These are phyloP conservation scores for Ogataea nonfermentans DNA, from an alignment of 805 yeast genomes.

Conservation along the genomic window DNA sequence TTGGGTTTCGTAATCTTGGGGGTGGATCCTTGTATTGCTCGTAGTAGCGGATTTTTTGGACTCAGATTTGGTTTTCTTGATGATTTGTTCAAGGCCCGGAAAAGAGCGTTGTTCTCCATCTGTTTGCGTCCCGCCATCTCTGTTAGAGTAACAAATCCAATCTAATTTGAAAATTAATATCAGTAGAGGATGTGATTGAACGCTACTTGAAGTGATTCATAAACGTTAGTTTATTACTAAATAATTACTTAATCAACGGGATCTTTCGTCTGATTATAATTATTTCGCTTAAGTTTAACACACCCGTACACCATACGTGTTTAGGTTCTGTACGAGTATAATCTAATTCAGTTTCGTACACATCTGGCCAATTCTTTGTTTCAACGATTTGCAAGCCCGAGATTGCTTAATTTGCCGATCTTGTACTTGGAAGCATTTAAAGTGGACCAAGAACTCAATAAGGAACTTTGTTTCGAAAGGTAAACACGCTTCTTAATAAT, in stretches of 20 bases:
- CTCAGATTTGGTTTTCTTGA: background rate
- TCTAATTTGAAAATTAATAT: too few relatives aligned
- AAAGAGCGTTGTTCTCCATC: background rate
- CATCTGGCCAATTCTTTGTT: background rate
- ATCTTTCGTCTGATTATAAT: too few relatives aligned
- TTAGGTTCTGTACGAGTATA: constrained; percentile 5
- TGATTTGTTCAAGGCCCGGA: background rate
- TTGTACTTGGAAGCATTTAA: too few relatives aligned
- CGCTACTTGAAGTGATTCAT: too few relatives aligned
- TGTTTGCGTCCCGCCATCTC: background rate
- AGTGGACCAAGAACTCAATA: background rate
- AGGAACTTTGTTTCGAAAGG: background rate
- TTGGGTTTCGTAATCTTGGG: background rate
- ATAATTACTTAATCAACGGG: too few relatives aligned
- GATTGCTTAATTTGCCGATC: too few relatives aligned
- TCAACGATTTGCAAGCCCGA: too few relatives aligned
- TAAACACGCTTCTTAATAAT: background rate
- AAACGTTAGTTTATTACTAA: too few relatives aligned
- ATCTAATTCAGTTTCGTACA: constrained; percentile 1
- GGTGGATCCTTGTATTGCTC: background rate
- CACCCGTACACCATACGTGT: constrained; percentile 8
- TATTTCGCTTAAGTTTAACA: too few relatives aligned
- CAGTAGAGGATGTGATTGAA: too few relatives aligned
- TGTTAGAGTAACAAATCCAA: background rate
- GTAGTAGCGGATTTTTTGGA: background rate